Base-by-base conservation (phyloP, 116 monocot genomes). In the Thalassia testudinum region DNA sequence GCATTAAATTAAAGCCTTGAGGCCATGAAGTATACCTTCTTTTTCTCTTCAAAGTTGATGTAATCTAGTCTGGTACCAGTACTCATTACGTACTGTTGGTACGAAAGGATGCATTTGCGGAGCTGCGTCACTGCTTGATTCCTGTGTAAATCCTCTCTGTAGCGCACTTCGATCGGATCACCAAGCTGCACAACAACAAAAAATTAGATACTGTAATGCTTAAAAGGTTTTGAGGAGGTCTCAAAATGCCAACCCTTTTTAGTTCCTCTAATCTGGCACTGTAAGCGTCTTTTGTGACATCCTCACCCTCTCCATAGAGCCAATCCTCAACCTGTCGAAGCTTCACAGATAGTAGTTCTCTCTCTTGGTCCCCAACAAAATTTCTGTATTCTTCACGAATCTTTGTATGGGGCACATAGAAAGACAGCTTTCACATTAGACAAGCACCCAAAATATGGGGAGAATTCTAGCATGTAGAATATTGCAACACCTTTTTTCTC, bases 271-370 rank as follows among this genome's bases (percentile, higher is more conserved):
- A 76, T 52, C 82, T 88, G 7, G 87, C 67, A 63, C 79, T 61
- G 49, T 88, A 88, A 52, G 82, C 79, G 22, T 82, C 87, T 34
- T 88, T 83, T 23, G 76, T 72, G 49, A 83, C 87, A 59, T 88
- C 74, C 29, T 83, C 92, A 21, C 91, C 91, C 44, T 91, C 91
- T 59, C 85, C 91, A 62, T 91, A 91, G 23, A 91, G 66, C 91
- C 91, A 91, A 75, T 91, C 91, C 65, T 91, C 91, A 26, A 74
- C 82, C 43, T 85, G 72, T 43, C 86, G 91, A 53, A 91, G 79
- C 54, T 75, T 81, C 13, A 50, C 57, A 51, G 62, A 55, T 12
- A 91, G 51, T 17, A 74, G 71, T 22, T 91, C 86, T 50, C 56
- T 78, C 24, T 85, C 82, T 12, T 30, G 19, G 8, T 62, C 27